Percentiles rank a stretch among this genome's conserved stretches.
Conservation (phyloP, 2,329 filamentous ascomycete genomes). For the Paraphaeosphaeria minitans region DNA sequence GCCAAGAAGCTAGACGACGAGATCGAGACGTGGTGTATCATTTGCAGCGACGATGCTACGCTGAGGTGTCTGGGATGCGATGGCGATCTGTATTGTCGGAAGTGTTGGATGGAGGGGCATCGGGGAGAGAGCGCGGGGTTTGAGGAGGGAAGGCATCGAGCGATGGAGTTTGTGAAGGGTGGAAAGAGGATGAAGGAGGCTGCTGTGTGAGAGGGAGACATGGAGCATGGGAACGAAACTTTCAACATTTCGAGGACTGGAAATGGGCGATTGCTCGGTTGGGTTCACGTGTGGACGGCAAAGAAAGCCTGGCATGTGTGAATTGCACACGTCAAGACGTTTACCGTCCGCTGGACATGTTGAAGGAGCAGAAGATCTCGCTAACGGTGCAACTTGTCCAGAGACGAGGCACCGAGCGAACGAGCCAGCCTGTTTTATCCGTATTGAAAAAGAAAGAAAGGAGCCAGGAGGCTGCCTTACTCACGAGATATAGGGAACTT, state of each 20-base stretch:
- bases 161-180: conserved; percentile 59
- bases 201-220: conserved; percentile 9
- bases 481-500: background rate
- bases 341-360: too few species aligned
- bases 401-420: too few species aligned
- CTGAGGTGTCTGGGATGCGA: conserved; percentile 75
- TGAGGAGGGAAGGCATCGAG: conserved; percentile 72
- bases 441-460: too few species aligned
- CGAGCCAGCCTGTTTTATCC: too few species aligned
- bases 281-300: too few species aligned
- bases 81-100: conserved; percentile 72
- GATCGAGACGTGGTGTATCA: conserved; percentile 77
- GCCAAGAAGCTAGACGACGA: conserved; percentile 68
- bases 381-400: too few species aligned
- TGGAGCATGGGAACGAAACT: background rate
- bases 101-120: conserved; percentile 85
- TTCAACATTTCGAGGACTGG: background rate
- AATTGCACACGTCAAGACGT: too few species aligned
- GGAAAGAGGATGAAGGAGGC: conserved; percentile 23
- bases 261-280: background rate
- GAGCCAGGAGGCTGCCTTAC: background rate
- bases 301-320: too few species aligned
- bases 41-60: conserved; percentile 79
- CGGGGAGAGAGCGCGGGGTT: conserved; percentile 69
- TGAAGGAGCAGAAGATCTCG: background rate